Evolutionary conservation across 148 eudicot species (phyloP), one percentile per base, ranked within the genome.

Genomic region (Rhododendron griersonianum): DNA sequence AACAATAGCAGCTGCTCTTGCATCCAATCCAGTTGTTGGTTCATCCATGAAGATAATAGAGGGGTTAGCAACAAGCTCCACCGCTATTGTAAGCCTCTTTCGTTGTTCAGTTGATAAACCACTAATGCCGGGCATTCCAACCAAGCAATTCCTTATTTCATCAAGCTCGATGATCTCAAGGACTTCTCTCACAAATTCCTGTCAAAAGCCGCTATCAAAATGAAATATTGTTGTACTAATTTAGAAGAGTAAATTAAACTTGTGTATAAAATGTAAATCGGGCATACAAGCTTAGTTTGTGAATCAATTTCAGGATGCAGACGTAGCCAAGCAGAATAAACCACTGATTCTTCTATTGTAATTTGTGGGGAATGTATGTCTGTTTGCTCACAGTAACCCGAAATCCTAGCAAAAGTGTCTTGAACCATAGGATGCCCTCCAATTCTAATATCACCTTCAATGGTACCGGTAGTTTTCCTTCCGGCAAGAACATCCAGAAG

Each of bases 401-500:
- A 96, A 80, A 96, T 88, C 67, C 98, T 87, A 47, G 98, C 92
- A 90, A 93, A 95, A 47, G 98, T 95, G 15, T 89, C 91, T 84
- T 95, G 98, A 77, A 89, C 90, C 87, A 95, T 96, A 1, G 93
- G 93, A 87, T 88, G 89, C 48, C 98, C 98, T 71, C 93, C 94
- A 41, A 96, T 91, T 74, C 84, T 86, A 80, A 96, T 92, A 37
- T 92, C 94, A 59, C 98, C 98, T 93, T 93, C 92, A 15, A 92
- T 86, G 55, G 84, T 87, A 74, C 98, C 98, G 86, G 91, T 91
- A 47, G 96, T 94, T 91, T 96, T 96, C 87, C 98, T 91, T 84
- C 98, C 95, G 25, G 98, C 77, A 57, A 96, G 93, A 87, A 96
- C 96, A 88, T 96, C 96, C 11, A 96, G 89, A 88, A 96, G 98